Conservation (phyloP, 305 asterid genomes). For the Fraxinus greggii region DNA sequence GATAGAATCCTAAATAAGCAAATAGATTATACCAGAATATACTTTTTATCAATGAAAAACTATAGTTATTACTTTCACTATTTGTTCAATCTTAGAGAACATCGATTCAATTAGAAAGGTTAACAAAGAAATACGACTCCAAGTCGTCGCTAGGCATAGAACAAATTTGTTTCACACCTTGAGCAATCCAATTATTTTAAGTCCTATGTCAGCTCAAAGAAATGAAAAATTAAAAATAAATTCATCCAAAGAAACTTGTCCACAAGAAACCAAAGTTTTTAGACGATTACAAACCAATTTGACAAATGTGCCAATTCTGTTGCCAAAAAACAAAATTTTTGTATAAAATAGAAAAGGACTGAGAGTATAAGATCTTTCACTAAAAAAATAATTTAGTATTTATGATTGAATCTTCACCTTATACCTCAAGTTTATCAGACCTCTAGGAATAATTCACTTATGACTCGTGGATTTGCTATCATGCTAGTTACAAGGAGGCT, state of each 20-base stretch:
- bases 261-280: background rate
- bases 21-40: background rate
- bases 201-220: background rate
- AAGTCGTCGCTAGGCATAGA: background rate
- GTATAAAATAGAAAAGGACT: background rate
- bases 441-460: background rate
- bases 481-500: background rate
- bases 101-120: background rate
- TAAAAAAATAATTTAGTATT: background rate
- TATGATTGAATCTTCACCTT: background rate
- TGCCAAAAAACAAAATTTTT: background rate
- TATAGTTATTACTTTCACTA: background rate
- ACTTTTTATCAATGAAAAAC: background rate
- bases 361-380: background rate
- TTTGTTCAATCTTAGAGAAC: background rate
- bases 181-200: background rate
- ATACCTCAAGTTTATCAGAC: background rate
- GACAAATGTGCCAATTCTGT: background rate
- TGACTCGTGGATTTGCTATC: background rate
- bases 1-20: background rate
- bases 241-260: background rate
- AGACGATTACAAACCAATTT: background rate
- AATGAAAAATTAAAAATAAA: background rate
- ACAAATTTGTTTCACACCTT: background rate
- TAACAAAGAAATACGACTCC: background rate